Conservation (phyloP, 2,329 filamentous ascomycete species). For the Pseudogymnoascus sp. region DNA sequence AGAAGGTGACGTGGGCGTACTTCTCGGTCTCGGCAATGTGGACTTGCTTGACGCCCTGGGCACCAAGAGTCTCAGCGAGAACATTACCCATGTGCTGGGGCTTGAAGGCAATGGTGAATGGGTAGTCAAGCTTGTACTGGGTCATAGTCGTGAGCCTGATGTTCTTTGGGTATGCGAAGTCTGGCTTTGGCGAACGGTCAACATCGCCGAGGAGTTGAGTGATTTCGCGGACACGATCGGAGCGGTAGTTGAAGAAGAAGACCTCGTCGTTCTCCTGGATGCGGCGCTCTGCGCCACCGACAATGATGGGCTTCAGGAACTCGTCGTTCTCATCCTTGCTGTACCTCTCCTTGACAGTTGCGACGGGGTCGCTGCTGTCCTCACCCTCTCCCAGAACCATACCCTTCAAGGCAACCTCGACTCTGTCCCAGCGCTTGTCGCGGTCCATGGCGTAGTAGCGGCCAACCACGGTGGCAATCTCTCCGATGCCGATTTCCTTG, state of each 20-base stretch:
- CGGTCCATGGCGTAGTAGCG: slow-evolving; percentile 99
- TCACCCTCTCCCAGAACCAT: slow-evolving; percentile 82
- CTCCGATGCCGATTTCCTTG: slow-evolving; percentile 76
- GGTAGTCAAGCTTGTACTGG: slow-evolving; percentile 91
- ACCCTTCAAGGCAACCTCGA: slow-evolving; percentile 84
- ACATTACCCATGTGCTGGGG: slow-evolving; percentile 97
- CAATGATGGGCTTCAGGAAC: slow-evolving; percentile 95
- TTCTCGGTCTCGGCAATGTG: slow-evolving; percentile 98
- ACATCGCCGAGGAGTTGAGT: slow-evolving; percentile 88
- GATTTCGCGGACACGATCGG: slow-evolving; percentile 92
- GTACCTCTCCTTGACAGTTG: slow-evolving; percentile 82
- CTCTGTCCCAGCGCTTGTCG: slow-evolving; percentile 96
- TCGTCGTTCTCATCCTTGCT: slow-evolving; percentile 85
- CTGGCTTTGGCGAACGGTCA: slow-evolving; percentile 81
- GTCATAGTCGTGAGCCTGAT: slow-evolving; percentile 91
- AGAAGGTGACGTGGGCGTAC: slow-evolving; percentile 98
- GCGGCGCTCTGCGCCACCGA: slow-evolving; percentile 76
- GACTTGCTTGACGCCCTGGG: slow-evolving; percentile 83
- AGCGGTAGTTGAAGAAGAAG: slow-evolving; percentile 99
- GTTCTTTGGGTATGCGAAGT: slow-evolving; percentile 91
- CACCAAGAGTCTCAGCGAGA: slow-evolving; percentile 91
- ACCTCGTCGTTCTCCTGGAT: slow-evolving; percentile 84
- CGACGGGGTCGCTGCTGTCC: slow-evolving; percentile 72
- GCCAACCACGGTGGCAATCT: slow-evolving; percentile 88
- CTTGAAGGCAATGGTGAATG: slow-evolving; percentile 84